Conservation (phyloP, 257 asterid genomes). For the Linderniella brevidens region DNA sequence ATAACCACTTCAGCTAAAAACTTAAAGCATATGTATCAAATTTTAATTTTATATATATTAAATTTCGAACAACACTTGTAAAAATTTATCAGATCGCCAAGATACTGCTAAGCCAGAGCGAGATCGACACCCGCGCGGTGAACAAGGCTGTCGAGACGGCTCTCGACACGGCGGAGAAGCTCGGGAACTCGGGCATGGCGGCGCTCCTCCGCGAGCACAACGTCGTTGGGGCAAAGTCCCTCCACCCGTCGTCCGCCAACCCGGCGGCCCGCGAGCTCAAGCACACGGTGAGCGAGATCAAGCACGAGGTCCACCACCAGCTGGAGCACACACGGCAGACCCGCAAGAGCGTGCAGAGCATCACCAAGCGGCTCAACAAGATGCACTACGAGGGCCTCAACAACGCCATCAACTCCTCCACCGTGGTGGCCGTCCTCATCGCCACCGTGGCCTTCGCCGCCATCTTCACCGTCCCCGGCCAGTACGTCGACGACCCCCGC, state of each 20-base stretch:
- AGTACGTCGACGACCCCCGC: conserved; percentile 34
- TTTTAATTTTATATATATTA: too few relatives aligned
- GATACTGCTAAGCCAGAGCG: conserved; percentile 40
- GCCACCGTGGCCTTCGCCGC: conserved; percentile 94
- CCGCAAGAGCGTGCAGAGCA: conserved; percentile 67
- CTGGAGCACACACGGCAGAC: conserved; percentile 89
- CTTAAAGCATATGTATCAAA: too few relatives aligned
- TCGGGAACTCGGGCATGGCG: conserved; percentile 41
- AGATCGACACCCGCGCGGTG: conserved; percentile 40
- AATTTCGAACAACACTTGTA: too few relatives aligned
- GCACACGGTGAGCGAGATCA: conserved; percentile 87
- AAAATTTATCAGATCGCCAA: conserved; percentile 87
- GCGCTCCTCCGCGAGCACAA: conserved; percentile 44
- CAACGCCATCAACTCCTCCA: conserved; percentile 81
- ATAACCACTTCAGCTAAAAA: too few relatives aligned
- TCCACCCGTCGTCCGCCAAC: conserved; percentile 43
- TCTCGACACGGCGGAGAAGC: conserved; percentile 65
- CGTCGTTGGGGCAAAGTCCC: conserved; percentile 60
- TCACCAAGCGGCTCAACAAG: conserved; percentile 83
- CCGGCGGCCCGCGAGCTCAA: conserved; percentile 65
- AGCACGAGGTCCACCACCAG: conserved; percentile 82
- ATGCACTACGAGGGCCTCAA: conserved; percentile 88
- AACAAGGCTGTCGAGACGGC: conserved; percentile 71
- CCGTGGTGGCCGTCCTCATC: conserved; percentile 85
- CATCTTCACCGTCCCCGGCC: conserved; percentile 86